Evolutionary conservation across 2,329 filamentous ascomycete species (phyloP), one percentile per base, ranked within the genome.

Genomic region (Bipolaris oryzae): DNA sequence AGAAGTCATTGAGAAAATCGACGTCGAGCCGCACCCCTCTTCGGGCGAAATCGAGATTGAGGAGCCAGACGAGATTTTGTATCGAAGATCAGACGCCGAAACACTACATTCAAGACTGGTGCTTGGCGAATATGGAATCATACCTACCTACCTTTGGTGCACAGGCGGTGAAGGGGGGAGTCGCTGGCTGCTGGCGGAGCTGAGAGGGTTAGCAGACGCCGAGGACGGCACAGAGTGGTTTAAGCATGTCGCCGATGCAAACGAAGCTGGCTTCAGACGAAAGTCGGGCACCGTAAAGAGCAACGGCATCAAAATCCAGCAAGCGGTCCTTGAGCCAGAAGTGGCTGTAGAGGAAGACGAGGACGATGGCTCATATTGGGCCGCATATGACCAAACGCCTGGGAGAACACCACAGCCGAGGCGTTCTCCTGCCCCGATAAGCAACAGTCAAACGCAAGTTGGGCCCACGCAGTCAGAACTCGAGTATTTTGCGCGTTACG

Each of bases 341-440:
- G 42, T 60, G 11, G 59, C 61, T n/a, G 50, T 59, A 21, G 57
- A 67, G 9, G 62, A 67, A 1, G 85, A 87, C 0, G 86, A 87
- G 0, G 88, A 89, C 20, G 88, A 90, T 31, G 88, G 92, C 59
- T 89, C 87, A 65, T 94, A 94, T 74, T 94, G 90, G 90, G 88
- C 90, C 87, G 88, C 86, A 31, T 84, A 86, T 58, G 93, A 94
- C 73, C 84, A 85, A 23, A 91, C 76, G 13, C 88, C 89, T 1
- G 71, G 69, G 2, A 62, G 65, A 16, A 77, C 75, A 31, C 76
- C 76, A 6, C 62, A 67, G 25, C 76, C 80, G 20, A 86, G 88
- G 68, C 81, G 79, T 21, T 89, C 87, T 4, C 87, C 88, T 3
- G 87, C 84, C 11, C 88, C 88, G 1, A 64, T 66, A 15, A 60